Evolutionary conservation across 2,329 filamentous ascomycete species (phyloP), one percentile per base, ranked within the genome.

Genomic region (Trichophyton mentagrophytes): DNA sequence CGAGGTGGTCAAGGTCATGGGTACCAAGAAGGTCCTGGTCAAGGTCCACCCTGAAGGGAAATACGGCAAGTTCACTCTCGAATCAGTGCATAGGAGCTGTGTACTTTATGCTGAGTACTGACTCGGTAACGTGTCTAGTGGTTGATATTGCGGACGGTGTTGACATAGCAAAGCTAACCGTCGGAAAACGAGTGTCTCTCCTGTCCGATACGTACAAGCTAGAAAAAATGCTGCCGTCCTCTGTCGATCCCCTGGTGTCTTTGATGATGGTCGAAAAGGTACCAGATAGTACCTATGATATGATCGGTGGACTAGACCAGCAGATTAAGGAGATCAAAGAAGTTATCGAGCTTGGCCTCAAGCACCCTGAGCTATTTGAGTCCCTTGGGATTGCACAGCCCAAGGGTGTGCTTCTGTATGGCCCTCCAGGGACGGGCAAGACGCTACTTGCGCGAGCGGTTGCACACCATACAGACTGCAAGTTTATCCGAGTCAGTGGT

Each of bases 231-330:
- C 85, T 99, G 8, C 93, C 93, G 20, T 97, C 93, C 60, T 99
- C 93, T 20, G 93, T 99, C 72, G 93, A 99, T 72, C 93, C 93
- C 42, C 87, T 99, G 62, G 93, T 99, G 61, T 99, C 93, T 40
- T 88, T 99, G 73, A 99, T 99, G 93, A 99, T 99, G 93, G 93
- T 99, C 59, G 93, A 99, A 74, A 99, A 99, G 82, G 93, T 99
- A 15, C 93, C 93, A 15, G 93, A 99, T 80, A 96, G 90, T 79
- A 99, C 93, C 73, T 99, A 99, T 80, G 93, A 99, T 78, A 99
- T 99, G 93, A 99, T 99, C 74, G 93, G 93, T 77, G 93, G 93
- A 67, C 80, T 99, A 64, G 93, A 99, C 73, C 92, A 99, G 75
- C 93, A 99, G 74, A 97, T 99, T 80, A 97, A 99, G 79, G 93